Conservation (phyloP, 345 rosid species). For the Eucalyptus caleyi region DNA sequence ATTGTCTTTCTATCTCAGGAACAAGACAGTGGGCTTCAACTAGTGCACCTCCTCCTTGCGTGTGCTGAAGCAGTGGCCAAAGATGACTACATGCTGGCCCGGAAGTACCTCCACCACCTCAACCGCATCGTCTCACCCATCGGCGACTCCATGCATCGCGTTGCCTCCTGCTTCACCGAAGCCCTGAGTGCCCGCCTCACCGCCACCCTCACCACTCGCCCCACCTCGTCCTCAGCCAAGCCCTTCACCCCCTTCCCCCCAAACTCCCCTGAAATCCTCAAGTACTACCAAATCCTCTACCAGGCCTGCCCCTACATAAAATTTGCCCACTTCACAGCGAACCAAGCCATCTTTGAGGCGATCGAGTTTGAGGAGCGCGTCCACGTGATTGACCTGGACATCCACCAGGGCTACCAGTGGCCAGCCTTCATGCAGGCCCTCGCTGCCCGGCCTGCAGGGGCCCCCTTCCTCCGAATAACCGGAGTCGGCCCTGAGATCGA, state of each 20-base stretch:
- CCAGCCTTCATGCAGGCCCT: slow-evolving; percentile 77
- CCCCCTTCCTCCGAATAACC: slow-evolving; percentile 51
- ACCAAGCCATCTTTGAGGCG: slow-evolving; percentile 61
- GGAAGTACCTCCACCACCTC: slow-evolving; percentile 45
- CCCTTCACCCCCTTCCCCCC: slow-evolving; percentile 33
- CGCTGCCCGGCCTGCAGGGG: slow-evolving; percentile 41
- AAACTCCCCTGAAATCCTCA: slow-evolving; percentile 42
- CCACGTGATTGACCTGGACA: slow-evolving; percentile 58
- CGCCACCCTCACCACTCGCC: slow-evolving; percentile 24
- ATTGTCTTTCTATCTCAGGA: slow-evolving; percentile 11
- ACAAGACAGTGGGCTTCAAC: slow-evolving; percentile 59
- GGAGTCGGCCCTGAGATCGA: slow-evolving; percentile 39
- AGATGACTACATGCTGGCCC: slow-evolving; percentile 54
- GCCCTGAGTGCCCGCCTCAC: slow-evolving; percentile 48
- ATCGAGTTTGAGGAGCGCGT: slow-evolving; percentile 69
- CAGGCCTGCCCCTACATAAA: slow-evolving; percentile 61
- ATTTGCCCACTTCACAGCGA: slow-evolving; percentile 66
- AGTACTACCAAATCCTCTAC: slow-evolving; percentile 51
- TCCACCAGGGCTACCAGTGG: slow-evolving; percentile 71
- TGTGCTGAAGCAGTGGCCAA: slow-evolving; percentile 61
- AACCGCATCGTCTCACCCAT: slow-evolving; percentile 46
- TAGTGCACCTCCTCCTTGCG: slow-evolving; percentile 57
- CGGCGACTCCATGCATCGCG: slow-evolving; percentile 62
- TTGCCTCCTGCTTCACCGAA: slow-evolving; percentile 58
- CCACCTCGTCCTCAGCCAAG: slow-evolving; percentile 8